Evolutionary conservation across 495 filamentous ascomycete genomes (phyloP), one percentile per base, ranked within the genome.

Genomic region (Hypoxylon lenormandii): DNA sequence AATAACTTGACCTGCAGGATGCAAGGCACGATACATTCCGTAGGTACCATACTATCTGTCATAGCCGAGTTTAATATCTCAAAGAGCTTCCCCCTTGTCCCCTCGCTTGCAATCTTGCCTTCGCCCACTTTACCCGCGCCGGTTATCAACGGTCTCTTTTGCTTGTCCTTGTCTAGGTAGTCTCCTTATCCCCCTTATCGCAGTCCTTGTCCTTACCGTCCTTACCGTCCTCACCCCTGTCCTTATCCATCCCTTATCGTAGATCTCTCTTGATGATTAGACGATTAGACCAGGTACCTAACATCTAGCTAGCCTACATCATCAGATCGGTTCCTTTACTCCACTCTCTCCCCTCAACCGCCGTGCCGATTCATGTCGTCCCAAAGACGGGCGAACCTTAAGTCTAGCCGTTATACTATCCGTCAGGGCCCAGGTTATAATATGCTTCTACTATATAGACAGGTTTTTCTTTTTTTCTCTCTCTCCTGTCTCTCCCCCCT

Each of bases 11-110:
- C 55, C 61, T 66, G 67, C 67, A 70, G 61, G 61, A 70, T 70
- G 67, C 67, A 70, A 70, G 67, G 67, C 61, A 70, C 67, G 53
- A 60, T 70, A 65, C 61, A 60, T 69, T 69, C 53, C 59, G 40
- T 53, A 48, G 16, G 37, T 43, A 58, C 36, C 50, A 40, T n/a
- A n/a, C n/a, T n/a, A n/a, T n/a, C n/a, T n/a, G n/a, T n/a, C n/a
- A n/a, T 30, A 26, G 23, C 23, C 23, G 23, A 26, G 23, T 26
- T 26, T 19, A 22, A 54, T 18, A 22, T 33, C 18, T 37, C 52
- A 45, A 33, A 38, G 15, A 45, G 23, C 42, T 37, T 13, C 33
- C 22, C 16, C 5, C 36, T 6, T n/a, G n/a, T n/a, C 23, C 2
- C 30, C 30, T 11, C 23, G 23, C 23, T 11, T 33, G 21, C n/a